Conservation (phyloP, 345 rosid genomes). For the Boechera stricta region DNA sequence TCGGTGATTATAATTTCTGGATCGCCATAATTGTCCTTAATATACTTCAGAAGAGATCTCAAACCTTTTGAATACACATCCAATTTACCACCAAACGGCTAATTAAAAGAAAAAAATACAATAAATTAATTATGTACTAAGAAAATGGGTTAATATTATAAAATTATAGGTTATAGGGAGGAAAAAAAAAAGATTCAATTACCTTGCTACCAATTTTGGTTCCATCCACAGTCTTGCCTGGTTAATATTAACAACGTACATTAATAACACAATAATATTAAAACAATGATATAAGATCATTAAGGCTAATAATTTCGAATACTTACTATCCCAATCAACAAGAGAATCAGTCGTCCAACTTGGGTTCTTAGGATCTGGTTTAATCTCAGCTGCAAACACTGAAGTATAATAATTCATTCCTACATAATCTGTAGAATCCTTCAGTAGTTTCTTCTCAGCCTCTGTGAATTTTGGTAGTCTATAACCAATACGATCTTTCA, state of each 20-base stretch:
- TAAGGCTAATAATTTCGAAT: neutral
- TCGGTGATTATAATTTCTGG: constrained; percentile 56
- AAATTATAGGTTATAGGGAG: neutral
- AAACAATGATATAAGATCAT: neutral
- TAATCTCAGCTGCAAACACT: constrained; percentile 18
- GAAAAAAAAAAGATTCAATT: neutral
- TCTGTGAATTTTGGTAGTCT: constrained; percentile 54
- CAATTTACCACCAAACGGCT: constrained; percentile 39
- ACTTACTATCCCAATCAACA: constrained; percentile 48
- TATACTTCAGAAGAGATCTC: constrained; percentile 47
- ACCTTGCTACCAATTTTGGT: constrained; percentile 45
- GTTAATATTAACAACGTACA: neutral
- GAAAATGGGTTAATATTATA: neutral
- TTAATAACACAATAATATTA: neutral
- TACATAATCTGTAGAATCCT: constrained; percentile 52
- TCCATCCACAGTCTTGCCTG: constrained; percentile 32
- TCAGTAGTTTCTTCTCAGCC: constrained; percentile 43
- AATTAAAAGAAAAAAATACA: neutral
- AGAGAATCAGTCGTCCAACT: constrained; percentile 52
- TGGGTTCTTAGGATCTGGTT: constrained; percentile 13
- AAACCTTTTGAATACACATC: constrained; percentile 45
- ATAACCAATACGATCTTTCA: constrained; percentile 48
- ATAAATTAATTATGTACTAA: neutral
- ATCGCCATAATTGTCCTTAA: constrained; percentile 47
- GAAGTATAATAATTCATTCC: constrained; percentile 59